Conservation (phyloP, 139 green algal species). For the Microglena sp. region DNA sequence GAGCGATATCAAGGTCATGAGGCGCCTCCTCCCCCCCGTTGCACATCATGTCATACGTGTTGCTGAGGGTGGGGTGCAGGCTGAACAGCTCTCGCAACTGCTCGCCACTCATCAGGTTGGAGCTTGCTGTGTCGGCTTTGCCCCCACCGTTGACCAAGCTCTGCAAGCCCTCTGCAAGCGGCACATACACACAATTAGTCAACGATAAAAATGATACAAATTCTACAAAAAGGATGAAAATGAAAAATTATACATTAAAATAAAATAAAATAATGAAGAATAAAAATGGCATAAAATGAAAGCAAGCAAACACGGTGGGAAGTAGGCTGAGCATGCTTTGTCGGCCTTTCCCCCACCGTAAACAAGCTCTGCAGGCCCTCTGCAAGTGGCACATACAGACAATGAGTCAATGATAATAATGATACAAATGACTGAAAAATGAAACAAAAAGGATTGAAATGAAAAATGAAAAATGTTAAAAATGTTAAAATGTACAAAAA, state of each 20-base stretch:
- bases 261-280: no score
- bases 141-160: slow-evolving; percentile 2
- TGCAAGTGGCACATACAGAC: neutral
- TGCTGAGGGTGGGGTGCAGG: slow-evolving; percentile 51
- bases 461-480: no score
- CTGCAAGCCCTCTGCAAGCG: slow-evolving; percentile 8
- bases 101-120: slow-evolving; percentile 70
- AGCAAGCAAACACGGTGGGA: no score
- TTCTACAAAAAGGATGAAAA: neutral
- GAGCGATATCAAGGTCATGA: no score
- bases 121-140: slow-evolving; percentile 25
- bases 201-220: neutral
- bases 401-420: neutral
- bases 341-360: slow-evolving; percentile 9
- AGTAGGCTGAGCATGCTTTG: slow-evolving; percentile 33
- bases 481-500: no score
- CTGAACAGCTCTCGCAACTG: slow-evolving; percentile 91
- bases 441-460: neutral
- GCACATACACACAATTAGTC: neutral
- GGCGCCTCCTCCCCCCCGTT: neutral
- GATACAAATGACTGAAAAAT: neutral
- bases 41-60: slow-evolving; percentile 71
- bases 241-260: no score
- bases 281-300: no score
- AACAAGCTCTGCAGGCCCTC: slow-evolving; percentile 10